A percentile compares a stretch with the other conserved stretches of the same genome.
These are phyloP conservation scores for Aegilops umbellulata DNA, from an alignment of 176 grass and related monocot genomes.

Conservation along the genomic window DNA sequence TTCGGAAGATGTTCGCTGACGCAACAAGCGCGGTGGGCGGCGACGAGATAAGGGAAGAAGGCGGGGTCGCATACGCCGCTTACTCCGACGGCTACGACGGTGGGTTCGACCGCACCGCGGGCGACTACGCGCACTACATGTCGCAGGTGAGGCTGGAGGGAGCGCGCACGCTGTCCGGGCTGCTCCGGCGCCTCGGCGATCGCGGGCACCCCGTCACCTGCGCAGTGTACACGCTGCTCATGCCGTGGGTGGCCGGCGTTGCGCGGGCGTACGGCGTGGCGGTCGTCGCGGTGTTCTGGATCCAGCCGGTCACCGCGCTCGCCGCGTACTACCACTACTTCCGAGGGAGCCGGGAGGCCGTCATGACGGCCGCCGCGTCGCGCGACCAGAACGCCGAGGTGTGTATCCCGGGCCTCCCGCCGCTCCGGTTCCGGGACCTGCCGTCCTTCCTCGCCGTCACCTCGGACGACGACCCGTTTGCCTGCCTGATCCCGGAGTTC, in stretches of 20 bases:
- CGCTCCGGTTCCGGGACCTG: slow-evolving; percentile 47
- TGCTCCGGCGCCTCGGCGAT: slow-evolving; percentile 31
- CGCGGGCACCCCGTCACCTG: slow-evolving; percentile 38
- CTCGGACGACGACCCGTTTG: slow-evolving; percentile 41
- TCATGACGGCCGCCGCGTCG: slow-evolving; percentile 13
- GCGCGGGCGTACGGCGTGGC: slow-evolving; percentile 39
- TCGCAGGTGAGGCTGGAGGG: slow-evolving; percentile 5
- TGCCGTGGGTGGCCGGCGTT: slow-evolving; percentile 54
- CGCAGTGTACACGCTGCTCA: slow-evolving; percentile 50
- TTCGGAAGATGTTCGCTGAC: slow-evolving; percentile 52
- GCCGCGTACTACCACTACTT: slow-evolving; percentile 60
- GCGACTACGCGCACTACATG: slow-evolving; percentile 39
- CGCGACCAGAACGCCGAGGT: slow-evolving; percentile 12
- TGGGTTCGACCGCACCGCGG: slow-evolving; percentile 33
- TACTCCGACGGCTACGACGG: slow-evolving; percentile 67
- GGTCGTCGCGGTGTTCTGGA: slow-evolving; percentile 53
- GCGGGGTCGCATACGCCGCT: slow-evolving; percentile 25
- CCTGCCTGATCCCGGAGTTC: slow-evolving; percentile 30
- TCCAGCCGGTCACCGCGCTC: slow-evolving; percentile 59
- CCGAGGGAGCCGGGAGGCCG: slow-evolving; percentile 32
- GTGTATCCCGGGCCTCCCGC: slow-evolving; percentile 46
- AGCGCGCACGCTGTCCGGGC: slow-evolving; percentile 23
- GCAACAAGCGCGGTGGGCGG: not conserved
- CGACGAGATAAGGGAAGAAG: not conserved
- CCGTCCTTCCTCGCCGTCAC: slow-evolving; percentile 55